Conservation (phyloP, 2,329 filamentous ascomycete genomes). For the Epichloe hybrida region DNA sequence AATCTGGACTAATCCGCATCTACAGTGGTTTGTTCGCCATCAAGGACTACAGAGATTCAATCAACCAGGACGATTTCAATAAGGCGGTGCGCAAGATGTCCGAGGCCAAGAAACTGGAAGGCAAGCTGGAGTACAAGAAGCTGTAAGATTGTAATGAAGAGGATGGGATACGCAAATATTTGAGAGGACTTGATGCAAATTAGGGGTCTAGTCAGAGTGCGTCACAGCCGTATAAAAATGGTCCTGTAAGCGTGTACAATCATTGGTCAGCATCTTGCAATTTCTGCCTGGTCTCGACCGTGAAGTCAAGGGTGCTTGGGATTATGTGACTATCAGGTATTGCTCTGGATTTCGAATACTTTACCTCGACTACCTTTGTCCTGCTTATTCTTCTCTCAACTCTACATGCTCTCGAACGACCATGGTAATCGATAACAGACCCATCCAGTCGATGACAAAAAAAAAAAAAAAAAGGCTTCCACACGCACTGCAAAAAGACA, state of each 20-base stretch:
- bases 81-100: conserved; percentile 96
- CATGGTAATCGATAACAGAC: too few relatives aligned
- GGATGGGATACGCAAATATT: background rate
- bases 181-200: background rate
- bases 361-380: too few relatives aligned
- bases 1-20: background rate
- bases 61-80: conserved; percentile 99
- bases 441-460: too few relatives aligned
- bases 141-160: conserved; percentile 39
- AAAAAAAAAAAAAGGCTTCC: too few relatives aligned
- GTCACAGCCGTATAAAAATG: background rate
- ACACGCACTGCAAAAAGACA: too few relatives aligned
- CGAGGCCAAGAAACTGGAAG: conserved; percentile 95
- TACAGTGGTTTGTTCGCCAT: conserved; percentile 84
- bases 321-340: too few relatives aligned
- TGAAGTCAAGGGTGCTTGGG: too few relatives aligned
- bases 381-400: too few relatives aligned
- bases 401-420: too few relatives aligned
- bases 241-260: background rate
- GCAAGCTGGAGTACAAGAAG: conserved; percentile 96
- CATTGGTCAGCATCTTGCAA: background rate
- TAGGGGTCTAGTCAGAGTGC: background rate
- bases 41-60: conserved; percentile 91
- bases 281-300: background rate
- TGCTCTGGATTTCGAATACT: too few relatives aligned